Percentiles rank a stretch among this genome's conserved stretches.
phyloP scores from a whole-genome alignment of 202 grass and related monocot species.

The Schoenoplectus tabernaemontani region DNA sequence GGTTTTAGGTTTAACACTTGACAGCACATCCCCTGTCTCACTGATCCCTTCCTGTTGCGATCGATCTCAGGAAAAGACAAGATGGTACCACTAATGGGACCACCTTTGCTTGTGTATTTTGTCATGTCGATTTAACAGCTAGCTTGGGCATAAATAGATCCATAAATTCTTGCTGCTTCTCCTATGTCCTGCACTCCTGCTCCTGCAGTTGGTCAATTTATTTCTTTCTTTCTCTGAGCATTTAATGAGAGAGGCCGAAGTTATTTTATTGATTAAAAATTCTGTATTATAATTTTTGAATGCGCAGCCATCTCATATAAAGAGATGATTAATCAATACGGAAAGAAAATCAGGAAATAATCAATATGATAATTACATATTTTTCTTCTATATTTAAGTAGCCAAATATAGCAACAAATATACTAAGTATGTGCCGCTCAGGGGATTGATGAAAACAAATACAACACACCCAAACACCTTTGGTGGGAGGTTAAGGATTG shows the following conservation, averaged over 20 bases:
- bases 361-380: no score
- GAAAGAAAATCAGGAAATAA: no score
- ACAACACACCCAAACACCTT: no score
- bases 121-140: conserved; percentile 2
- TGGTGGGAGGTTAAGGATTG: no score
- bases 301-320: no score
- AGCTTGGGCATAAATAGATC: not conserved
- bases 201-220: not conserved
- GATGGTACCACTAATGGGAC: conserved; percentile 6
- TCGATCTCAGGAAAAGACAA: conserved; percentile 18
- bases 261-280: no score
- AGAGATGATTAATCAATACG: no score
- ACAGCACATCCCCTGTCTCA: not conserved
- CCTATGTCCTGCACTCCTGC: not conserved
- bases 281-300: no score
- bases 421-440: no score
- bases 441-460: no score
- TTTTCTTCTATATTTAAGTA: no score
- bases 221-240: not conserved
- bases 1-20: not conserved
- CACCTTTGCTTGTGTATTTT: conserved; percentile 9
- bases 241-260: not conserved
- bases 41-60: conserved; percentile 6
- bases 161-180: not conserved
- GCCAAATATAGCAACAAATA: no score